Evolutionary conservation across 768 basidiomycete species (phyloP).

Genomic region (Hygrophorus pudorinus): DNA sequence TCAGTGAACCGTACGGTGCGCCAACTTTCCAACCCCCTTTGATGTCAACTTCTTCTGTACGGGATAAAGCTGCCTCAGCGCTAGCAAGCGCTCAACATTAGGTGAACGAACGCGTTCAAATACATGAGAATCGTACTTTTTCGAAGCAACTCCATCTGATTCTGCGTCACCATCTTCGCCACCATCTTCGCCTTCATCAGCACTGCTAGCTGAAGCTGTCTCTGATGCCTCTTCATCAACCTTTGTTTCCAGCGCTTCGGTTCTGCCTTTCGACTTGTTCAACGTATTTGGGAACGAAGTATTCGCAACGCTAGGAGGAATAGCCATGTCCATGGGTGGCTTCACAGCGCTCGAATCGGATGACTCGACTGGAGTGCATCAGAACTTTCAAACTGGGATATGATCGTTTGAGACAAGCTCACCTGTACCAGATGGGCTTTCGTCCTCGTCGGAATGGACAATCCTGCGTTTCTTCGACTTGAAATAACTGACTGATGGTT

Average conservation of each 20-base stretch:
- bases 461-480: constrained; percentile 44
- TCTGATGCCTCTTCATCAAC: constrained; percentile 21
- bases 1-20: constrained; percentile 52
- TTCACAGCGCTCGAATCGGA: constrained; percentile 8
- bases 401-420: not conserved
- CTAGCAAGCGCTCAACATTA: constrained; percentile 23
- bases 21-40: constrained; percentile 79
- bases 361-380: not conserved
- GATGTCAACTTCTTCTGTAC: constrained; percentile 61
- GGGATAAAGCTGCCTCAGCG: constrained; percentile 57
- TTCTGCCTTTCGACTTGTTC: constrained; percentile 14
- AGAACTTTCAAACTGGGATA: constrained; percentile 6
- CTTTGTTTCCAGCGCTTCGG: constrained; percentile 12
- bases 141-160: constrained; percentile 39
- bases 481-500: constrained; percentile 15
- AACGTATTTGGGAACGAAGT: too few relatives aligned
- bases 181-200: constrained; percentile 22
- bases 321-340: too few relatives aligned
- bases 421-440: constrained; percentile 9
- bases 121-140: constrained; percentile 38
- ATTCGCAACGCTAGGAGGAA: too few relatives aligned
- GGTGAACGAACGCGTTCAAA: not conserved
- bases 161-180: constrained; percentile 33
- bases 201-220: constrained; percentile 7
- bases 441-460: constrained; percentile 45